These are phyloP conservation scores for Kluyveromyces dobzhanskii DNA, from an alignment of 805 yeast genomes.

Conservation along the genomic window DNA sequence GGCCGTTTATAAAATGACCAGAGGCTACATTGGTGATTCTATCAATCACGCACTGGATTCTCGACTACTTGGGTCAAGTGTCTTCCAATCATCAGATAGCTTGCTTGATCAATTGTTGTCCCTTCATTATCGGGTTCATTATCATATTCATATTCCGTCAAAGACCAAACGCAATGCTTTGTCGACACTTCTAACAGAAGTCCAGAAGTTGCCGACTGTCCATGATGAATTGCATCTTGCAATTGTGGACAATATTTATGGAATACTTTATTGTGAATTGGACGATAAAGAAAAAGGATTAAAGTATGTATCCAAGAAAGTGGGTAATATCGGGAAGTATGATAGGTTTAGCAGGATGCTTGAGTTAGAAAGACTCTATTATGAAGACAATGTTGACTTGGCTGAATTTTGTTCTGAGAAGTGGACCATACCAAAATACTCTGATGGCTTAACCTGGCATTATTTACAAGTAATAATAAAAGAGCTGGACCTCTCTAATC, in stretches of 20 bases:
- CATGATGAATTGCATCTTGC: not conserved
- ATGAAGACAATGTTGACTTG: not conserved
- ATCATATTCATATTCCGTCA: constrained; percentile 17
- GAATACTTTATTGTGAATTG: not conserved
- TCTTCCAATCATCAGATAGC: constrained; percentile 13
- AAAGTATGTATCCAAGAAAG: not conserved
- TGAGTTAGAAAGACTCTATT: not conserved
- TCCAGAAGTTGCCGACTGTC: not conserved
- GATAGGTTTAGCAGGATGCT: not conserved
- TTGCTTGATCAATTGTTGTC: constrained; percentile 19
- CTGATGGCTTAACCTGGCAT: constrained; percentile 20
- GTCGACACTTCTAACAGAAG: not conserved
- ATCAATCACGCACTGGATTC: constrained; percentile 15
- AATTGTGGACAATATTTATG: not conserved
- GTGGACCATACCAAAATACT: constrained; percentile 12
- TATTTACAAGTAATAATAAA: constrained; percentile 18
- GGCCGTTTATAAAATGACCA: not conserved
- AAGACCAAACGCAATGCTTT: not conserved
- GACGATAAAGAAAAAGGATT: not conserved
- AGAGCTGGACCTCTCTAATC: constrained; percentile 3
- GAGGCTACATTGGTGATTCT: constrained; percentile 3
- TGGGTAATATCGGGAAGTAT: not conserved
- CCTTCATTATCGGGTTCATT: constrained; percentile 23
- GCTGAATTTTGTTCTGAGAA: not conserved
- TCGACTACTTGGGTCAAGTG: constrained; percentile 21